Evolutionary conservation across 2,329 filamentous ascomycete species (phyloP).

Genomic region (Colletotrichum sp.): DNA sequence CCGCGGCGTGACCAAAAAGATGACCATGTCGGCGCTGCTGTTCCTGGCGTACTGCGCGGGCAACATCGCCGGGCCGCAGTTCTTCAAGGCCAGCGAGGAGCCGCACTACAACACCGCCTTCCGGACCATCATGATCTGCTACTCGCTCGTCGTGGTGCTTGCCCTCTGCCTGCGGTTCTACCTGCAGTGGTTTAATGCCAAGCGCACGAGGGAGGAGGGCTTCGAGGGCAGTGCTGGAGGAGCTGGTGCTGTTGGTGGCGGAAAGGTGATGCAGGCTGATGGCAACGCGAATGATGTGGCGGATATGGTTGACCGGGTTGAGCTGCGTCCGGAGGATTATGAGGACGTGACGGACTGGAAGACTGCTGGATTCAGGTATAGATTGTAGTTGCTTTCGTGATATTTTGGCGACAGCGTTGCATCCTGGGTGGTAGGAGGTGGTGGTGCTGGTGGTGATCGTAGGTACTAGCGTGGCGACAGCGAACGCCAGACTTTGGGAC

Average conservation of each 20-base stretch:
- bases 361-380: slow-evolving; percentile 62
- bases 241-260: slow-evolving; percentile 41
- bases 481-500: neutral
- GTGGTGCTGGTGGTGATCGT: neutral
- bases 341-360: slow-evolving; percentile 66
- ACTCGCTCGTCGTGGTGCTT: slow-evolving; percentile 51
- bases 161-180: slow-evolving; percentile 50
- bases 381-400: slow-evolving; percentile 26
- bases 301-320: slow-evolving; percentile 36
- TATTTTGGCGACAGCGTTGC: neutral
- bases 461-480: neutral
- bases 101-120: slow-evolving; percentile 60
- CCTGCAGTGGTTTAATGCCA: slow-evolving; percentile 48
- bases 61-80: slow-evolving; percentile 60
- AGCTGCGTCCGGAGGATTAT: slow-evolving; percentile 49
- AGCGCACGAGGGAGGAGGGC: slow-evolving; percentile 45
- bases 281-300: slow-evolving; percentile 26
- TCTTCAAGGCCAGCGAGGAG: slow-evolving; percentile 54
- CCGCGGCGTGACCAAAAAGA: slow-evolving; percentile 63
- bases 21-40: slow-evolving; percentile 60
- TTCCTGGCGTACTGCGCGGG: slow-evolving; percentile 61
- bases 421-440: rapidly evolving
- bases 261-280: slow-evolving; percentile 34
- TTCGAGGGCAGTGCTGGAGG: slow-evolving; percentile 47
- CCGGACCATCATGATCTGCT: slow-evolving; percentile 59